phyloP scores from a whole-genome alignment of 2,329 filamentous ascomycete genomes.

The Lecanoromycetidae sp. region DNA sequence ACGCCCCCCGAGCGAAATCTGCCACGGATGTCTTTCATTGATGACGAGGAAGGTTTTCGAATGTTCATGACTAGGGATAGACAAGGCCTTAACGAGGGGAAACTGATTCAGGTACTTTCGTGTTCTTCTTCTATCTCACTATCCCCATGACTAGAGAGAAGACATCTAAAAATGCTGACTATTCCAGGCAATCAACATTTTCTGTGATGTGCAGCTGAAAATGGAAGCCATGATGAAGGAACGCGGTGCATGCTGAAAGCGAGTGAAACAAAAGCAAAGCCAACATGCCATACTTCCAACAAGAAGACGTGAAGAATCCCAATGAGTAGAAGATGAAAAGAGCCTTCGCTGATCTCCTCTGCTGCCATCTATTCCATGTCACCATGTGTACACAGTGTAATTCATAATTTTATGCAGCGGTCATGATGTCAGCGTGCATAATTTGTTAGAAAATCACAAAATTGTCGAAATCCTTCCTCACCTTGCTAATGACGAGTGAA shows the following conservation, averaged over 20 bases:
- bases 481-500: not conserved
- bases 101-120: slow-evolving; percentile 32
- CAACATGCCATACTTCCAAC: not conserved
- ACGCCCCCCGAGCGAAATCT: slow-evolving; percentile 11
- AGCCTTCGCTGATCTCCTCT: too few relatives aligned
- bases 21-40: slow-evolving; percentile 19
- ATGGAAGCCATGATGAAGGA: slow-evolving; percentile 4
- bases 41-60: slow-evolving; percentile 38
- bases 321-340: too few relatives aligned
- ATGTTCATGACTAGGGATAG: slow-evolving; percentile 41
- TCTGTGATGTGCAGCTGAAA: not conserved
- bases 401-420: too few relatives aligned
- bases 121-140: too few relatives aligned
- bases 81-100: slow-evolving; percentile 33
- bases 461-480: not conserved
- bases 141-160: too few relatives aligned
- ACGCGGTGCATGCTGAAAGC: not conserved
- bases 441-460: not conserved
- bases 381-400: too few relatives aligned
- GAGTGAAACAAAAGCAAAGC: not conserved
- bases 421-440: not conserved
- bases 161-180: too few relatives aligned
- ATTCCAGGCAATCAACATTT: not conserved
- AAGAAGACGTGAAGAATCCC: not conserved
- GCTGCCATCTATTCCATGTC: too few relatives aligned